phyloP scores from a whole-genome alignment of 1,284 basidiomycete species.

The Ganoderma lucidum region DNA sequence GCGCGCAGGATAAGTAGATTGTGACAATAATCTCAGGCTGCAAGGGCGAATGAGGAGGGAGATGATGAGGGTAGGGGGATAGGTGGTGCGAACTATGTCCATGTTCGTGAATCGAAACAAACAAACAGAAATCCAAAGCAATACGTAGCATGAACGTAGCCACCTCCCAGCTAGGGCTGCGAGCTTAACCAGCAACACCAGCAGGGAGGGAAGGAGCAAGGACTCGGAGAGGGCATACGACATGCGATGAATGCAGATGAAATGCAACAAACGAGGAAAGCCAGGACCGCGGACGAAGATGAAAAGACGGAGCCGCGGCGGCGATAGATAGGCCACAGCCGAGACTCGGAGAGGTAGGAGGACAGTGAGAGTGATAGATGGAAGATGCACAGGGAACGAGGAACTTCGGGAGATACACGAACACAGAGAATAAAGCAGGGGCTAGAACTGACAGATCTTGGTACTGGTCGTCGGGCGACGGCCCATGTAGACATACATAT shows the following conservation, averaged over 20 bases:
- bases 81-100: constrained; percentile 16
- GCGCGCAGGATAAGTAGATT: not conserved
- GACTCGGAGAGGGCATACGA: not conserved
- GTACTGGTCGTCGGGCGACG: constrained; percentile 22
- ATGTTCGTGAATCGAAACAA: constrained; percentile 2
- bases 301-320: constrained; percentile 12
- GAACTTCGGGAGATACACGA: constrained; percentile 23
- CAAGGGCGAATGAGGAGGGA: not conserved
- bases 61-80: not conserved
- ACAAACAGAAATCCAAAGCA: constrained; percentile 9
- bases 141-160: not conserved
- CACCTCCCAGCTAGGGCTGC: not conserved
- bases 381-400: constrained; percentile 15
- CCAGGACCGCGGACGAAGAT: constrained; percentile 19
- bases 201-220: not conserved
- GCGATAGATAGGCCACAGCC: constrained; percentile 26
- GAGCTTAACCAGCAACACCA: not conserved
- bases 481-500: constrained; percentile 34
- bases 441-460: constrained; percentile 22
- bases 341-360: constrained; percentile 2
- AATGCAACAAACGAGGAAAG: not conserved
- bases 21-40: not conserved
- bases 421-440: constrained; percentile 22
- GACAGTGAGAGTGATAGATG: constrained; percentile 4
- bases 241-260: constrained; percentile 1